phyloP scores from a whole-genome alignment of 495 filamentous ascomycete species.

The Parmelia sp. region DNA sequence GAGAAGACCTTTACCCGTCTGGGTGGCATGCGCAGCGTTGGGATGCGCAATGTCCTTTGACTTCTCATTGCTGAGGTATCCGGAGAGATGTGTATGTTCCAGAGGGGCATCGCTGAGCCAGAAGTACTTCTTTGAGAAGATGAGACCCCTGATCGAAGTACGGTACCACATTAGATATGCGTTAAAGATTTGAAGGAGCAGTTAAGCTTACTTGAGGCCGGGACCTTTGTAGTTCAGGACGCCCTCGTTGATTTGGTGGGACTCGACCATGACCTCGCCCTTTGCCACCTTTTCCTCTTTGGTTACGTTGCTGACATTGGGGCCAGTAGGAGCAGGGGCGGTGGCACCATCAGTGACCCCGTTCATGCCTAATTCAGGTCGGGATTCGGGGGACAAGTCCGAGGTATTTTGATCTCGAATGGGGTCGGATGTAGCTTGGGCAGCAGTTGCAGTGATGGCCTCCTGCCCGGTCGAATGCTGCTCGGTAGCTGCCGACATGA shows the following conservation, averaged over 20 bases:
- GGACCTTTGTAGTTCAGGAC: slow-evolving; percentile 79
- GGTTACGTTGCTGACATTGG: slow-evolving; percentile 30
- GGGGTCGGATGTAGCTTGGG: slow-evolving; percentile 43
- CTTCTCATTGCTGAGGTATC: slow-evolving; percentile 85
- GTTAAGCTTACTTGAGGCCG: slow-evolving; percentile 73
- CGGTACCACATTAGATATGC: background rate
- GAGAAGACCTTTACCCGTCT: slow-evolving; percentile 92
- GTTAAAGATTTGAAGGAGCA: slow-evolving; percentile 23
- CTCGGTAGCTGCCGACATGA: slow-evolving; percentile 36
- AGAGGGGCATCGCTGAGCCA: slow-evolving; percentile 84
- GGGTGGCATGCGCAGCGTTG: slow-evolving; percentile 76
- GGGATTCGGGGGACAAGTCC: slow-evolving; percentile 32
- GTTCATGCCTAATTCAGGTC: slow-evolving; percentile 28
- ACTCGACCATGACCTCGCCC: slow-evolving; percentile 46
- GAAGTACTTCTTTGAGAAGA: slow-evolving; percentile 76
- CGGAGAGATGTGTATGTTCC: slow-evolving; percentile 62
- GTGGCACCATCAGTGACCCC: slow-evolving; percentile 33
- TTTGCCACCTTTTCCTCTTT: slow-evolving; percentile 41
- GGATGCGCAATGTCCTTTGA: slow-evolving; percentile 65
- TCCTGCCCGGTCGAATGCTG: slow-evolving; percentile 6
- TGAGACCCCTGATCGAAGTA: slow-evolving; percentile 45
- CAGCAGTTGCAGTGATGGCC: slow-evolving; percentile 34
- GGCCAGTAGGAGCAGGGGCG: slow-evolving; percentile 45
- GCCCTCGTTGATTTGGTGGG: slow-evolving; percentile 65
- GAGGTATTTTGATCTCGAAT: slow-evolving; percentile 35